Evolutionary conservation across 1,139 yeast genomes (phyloP), one percentile per base, ranked within the genome.

Genomic region (Geotrichum restrictum): DNA sequence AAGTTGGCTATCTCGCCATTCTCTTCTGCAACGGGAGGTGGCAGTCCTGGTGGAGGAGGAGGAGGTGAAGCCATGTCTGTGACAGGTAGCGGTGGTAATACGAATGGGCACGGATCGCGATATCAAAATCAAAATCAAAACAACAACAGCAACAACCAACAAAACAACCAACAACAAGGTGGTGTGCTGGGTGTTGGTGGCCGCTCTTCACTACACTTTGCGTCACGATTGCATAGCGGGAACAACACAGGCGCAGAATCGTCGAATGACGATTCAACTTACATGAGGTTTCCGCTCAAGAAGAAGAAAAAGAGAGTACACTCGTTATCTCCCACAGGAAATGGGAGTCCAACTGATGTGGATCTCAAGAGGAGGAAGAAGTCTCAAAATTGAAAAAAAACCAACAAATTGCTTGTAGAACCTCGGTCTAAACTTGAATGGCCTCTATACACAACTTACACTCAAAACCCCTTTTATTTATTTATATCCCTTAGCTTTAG

Each of bases 1-100:
- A 80, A 83, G 58, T 74, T 87, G 62, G 95, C 86, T 3, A 79
- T 84, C 49, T 57, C 57, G 39, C 40, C 52, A 29, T 14, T 48
- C 52, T 22, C 46, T 44, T 38, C 21, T n/a, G 41, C 27, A 8
- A n/a, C 42, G 29, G 47, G 49, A 37, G 3, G 10, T 45, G 18
- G 55, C 59, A 18, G 49, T 54, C 27, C 19, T 27, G 44, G 44
- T 4, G 24, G 24, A 16, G 24, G 42, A 19, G 24, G 24, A 4
- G 41, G 41, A 19, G 13, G 38, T 5, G 38, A 16, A 4, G 6
- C 13, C 19, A n/a, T n/a, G 18, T 34, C 38, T 34, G 29, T 2
- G 31, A 19, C 32, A 21, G 46, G 46, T n/a, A 41, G 39, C 29
- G 49, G 51, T 1, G 24, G 41, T 11, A 16, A 8, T n/a, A 16